Base-by-base conservation (phyloP, 2,329 filamentous ascomycete species). In the Alternaria panax region DNA sequence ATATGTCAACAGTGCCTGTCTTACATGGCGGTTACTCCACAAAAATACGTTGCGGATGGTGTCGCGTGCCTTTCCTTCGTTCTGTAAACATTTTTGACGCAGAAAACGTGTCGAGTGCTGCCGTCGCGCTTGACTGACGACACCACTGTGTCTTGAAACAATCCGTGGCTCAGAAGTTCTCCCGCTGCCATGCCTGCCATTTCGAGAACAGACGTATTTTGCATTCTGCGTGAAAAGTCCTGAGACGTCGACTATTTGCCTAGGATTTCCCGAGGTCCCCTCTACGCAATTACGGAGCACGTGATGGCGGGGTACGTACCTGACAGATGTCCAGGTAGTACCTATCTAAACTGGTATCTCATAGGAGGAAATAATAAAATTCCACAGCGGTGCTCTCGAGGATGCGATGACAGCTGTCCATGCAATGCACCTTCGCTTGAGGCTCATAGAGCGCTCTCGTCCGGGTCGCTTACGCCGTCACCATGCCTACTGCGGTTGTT, bases 21-120 rank as follows among this genome's bases (percentile, higher is more conserved):
- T 46, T 45, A 34, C 48, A 53, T 32, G 27, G 27, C 30, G 14
- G 45, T 22, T 16, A 36, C 45, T 48, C 14, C 14, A 48, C 20
- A 22, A 18, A 20, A 36, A 41, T 36, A 27, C 34, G 30, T 42
- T 46, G 47, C 57, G 40, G 34, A 43, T 48, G 36, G 40, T 61
- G 63, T 65, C 54, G 57, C 46, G 62, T 56, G 62, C 54, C 41
- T 46, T 42, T 43, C 32, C 54, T 27, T 54, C 54, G 20, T 52
- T 47, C 56, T 57, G 63, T 58, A 66, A 71, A 69, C 68, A 65
- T 52, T 30, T 60, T 48, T 73, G 69, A 70, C 45, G 68, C 70
- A 55, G 48, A 20, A 28, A 47, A 28, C 53, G 70, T 73, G 52
- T 70, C 67, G 63, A 43, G 48, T 54, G 52, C 43, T 45, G 24